These are phyloP conservation scores for Fusarium torulosum DNA, from an alignment of 2,329 filamentous ascomycete species.

Conservation along the genomic window DNA sequence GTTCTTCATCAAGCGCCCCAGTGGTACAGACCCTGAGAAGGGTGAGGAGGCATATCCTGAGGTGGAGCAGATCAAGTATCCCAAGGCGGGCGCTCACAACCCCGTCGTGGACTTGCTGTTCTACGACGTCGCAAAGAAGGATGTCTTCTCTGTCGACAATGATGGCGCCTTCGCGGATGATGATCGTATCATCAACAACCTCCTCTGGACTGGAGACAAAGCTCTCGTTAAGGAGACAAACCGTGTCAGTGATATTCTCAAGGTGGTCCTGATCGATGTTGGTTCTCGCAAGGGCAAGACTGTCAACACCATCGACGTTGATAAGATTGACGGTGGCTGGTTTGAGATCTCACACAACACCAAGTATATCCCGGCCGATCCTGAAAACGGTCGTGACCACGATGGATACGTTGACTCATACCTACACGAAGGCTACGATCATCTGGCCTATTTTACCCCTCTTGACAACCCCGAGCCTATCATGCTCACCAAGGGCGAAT, in stretches of 20 bases:
- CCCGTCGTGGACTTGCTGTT: slow-evolving; percentile 89
- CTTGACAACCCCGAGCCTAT: slow-evolving; percentile 84
- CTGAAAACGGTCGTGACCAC: slow-evolving; percentile 77
- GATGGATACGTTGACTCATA: slow-evolving; percentile 96
- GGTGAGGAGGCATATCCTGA: slow-evolving; percentile 93
- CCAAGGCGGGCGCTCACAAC: slow-evolving; percentile 94
- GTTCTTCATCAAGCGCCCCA: slow-evolving; percentile 91
- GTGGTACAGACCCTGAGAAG: slow-evolving; percentile 71
- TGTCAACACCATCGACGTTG: slow-evolving; percentile 82
- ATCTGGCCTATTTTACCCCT: slow-evolving; percentile 93
- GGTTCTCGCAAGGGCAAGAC: slow-evolving; percentile 78
- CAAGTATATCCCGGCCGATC: slow-evolving; percentile 86
- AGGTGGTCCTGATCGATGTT: slow-evolving; percentile 88
- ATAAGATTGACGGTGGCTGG: slow-evolving; percentile 93
- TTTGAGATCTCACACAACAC: slow-evolving; percentile 93
- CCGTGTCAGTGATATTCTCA: slow-evolving; percentile 90
- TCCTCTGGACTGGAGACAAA: slow-evolving; percentile 89
- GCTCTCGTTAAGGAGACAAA: slow-evolving; percentile 94
- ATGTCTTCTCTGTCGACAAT: slow-evolving; percentile 84
- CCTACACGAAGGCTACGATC: slow-evolving; percentile 87
- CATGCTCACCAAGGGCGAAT: slow-evolving; percentile 87
- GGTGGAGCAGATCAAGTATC: slow-evolving; percentile 93
- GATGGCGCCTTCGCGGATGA: slow-evolving; percentile 82
- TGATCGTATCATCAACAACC: slow-evolving; percentile 90
- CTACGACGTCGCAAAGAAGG: slow-evolving; percentile 82